These are phyloP conservation scores for Camellia granthamiana DNA, from an alignment of 148 eudicot species.

Conservation along the genomic window DNA sequence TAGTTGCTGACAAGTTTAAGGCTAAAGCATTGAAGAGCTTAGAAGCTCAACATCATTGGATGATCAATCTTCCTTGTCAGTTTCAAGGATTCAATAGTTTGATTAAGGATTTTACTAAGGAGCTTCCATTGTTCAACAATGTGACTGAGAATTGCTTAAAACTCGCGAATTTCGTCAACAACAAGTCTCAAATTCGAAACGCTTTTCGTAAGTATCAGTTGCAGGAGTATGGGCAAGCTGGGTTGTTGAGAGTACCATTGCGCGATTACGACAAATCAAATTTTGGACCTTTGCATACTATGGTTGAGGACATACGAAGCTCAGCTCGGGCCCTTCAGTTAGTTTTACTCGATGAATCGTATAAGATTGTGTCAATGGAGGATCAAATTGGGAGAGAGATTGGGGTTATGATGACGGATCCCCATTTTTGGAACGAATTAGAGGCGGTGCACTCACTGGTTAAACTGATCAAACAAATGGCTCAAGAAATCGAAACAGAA, in stretches of 20 bases:
- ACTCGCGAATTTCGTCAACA: constrained; percentile 68
- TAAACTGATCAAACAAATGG: constrained; percentile 58
- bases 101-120: constrained; percentile 77
- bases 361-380: constrained; percentile 67
- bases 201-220: constrained; percentile 62
- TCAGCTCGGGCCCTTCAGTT: constrained; percentile 65
- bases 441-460: constrained; percentile 78
- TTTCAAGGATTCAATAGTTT: constrained; percentile 62
- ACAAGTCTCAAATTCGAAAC: constrained; percentile 53
- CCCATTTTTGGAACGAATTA: constrained; percentile 86
- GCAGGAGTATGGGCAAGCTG: constrained; percentile 63
- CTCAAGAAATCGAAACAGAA: constrained; percentile 68
- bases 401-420: constrained; percentile 71
- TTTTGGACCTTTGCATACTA: constrained; percentile 43
- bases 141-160: constrained; percentile 69
- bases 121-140: constrained; percentile 68
- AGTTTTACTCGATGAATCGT: constrained; percentile 64
- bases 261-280: constrained; percentile 33
- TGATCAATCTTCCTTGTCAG: constrained; percentile 88
- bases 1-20: constrained; percentile 84
- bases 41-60: constrained; percentile 81
- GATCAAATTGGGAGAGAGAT: constrained; percentile 65
- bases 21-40: constrained; percentile 65
- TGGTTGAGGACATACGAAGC: constrained; percentile 72
- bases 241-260: constrained; percentile 44